A percentile compares a stretch with the other conserved stretches of the same genome.
Conservation (phyloP, 73 alveolate genomes). For the Diophrys sp. region DNA sequence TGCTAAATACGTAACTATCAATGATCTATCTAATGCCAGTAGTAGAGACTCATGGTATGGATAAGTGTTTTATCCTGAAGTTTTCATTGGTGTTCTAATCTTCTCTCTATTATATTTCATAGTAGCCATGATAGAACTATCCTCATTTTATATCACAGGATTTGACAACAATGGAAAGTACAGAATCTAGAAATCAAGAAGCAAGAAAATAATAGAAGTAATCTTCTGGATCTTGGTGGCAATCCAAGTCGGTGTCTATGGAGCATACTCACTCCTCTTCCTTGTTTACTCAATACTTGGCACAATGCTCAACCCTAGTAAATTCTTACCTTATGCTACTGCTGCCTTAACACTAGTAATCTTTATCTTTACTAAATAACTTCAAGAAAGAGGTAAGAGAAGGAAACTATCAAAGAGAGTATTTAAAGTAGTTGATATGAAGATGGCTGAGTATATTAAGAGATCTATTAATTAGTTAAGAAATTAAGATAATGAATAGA, state of each 20-base stretch:
- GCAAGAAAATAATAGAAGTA: background rate
- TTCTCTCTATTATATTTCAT: background rate
- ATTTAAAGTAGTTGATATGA: background rate
- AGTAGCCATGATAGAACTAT: conserved; percentile 19
- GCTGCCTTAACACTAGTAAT: conserved; percentile 3
- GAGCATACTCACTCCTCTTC: conserved; percentile 9
- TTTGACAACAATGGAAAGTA: conserved; percentile 15
- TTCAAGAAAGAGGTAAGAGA: background rate
- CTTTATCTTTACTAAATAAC: background rate
- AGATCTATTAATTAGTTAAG: background rate
- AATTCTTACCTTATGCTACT: conserved; percentile 17
- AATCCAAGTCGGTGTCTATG: conserved; percentile 5
- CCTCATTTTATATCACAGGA: conserved; percentile 12
- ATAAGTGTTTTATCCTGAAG: background rate
- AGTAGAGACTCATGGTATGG: background rate
- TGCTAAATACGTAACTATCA: background rate
- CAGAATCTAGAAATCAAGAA: background rate
- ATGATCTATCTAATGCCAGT: background rate
- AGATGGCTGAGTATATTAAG: background rate
- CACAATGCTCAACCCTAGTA: conserved; percentile 9
- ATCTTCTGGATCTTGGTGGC: conserved; percentile 3
- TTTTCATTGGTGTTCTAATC: background rate
- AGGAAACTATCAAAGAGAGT: conserved; percentile 1
- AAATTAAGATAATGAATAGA: background rate
- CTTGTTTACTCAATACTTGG: conserved; percentile 23